phyloP scores from a whole-genome alignment of 2,329 filamentous ascomycete species.

The Fusarium sp. region DNA sequence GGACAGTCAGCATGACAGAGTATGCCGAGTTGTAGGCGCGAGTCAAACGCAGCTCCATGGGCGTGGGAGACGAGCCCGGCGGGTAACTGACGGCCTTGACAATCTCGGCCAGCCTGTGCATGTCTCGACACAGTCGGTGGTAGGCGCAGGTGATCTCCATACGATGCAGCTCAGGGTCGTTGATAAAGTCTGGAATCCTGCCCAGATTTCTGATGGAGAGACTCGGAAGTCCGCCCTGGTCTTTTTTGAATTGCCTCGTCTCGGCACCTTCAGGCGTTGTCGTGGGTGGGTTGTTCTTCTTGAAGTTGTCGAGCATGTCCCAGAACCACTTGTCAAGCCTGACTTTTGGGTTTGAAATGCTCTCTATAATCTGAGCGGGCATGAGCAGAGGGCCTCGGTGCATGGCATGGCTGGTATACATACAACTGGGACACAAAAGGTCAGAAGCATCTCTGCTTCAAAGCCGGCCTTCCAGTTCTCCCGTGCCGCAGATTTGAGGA shows the following conservation, averaged over 20 bases:
- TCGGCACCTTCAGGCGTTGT: slow-evolving; percentile 1
- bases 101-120: slow-evolving; percentile 25
- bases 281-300: slow-evolving; percentile 16
- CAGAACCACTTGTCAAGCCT: slow-evolving; percentile 34
- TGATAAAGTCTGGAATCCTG: slow-evolving; percentile 30
- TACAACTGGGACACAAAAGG: slow-evolving; percentile 48
- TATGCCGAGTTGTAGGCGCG: slow-evolving; percentile 27
- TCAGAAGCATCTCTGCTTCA: slow-evolving; percentile 44
- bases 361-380: slow-evolving; percentile 44
- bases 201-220: slow-evolving; percentile 28
- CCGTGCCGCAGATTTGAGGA: slow-evolving; percentile 43
- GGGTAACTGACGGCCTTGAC: slow-evolving; percentile 25
- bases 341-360: slow-evolving; percentile 40
- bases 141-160: slow-evolving; percentile 34
- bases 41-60: slow-evolving; percentile 20
- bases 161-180: slow-evolving; percentile 27
- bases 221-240: slow-evolving; percentile 20
- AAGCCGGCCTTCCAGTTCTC: slow-evolving; percentile 43
- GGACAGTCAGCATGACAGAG: slow-evolving; percentile 12
- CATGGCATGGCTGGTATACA: no score
- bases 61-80: slow-evolving; percentile 12
- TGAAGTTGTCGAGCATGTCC: slow-evolving; percentile 35
- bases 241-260: background rate
- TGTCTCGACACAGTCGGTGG: slow-evolving; percentile 21
- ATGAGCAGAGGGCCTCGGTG: no score